Conservation (phyloP, 164 flowering plant genomes). For the Vitis cinerea region DNA sequence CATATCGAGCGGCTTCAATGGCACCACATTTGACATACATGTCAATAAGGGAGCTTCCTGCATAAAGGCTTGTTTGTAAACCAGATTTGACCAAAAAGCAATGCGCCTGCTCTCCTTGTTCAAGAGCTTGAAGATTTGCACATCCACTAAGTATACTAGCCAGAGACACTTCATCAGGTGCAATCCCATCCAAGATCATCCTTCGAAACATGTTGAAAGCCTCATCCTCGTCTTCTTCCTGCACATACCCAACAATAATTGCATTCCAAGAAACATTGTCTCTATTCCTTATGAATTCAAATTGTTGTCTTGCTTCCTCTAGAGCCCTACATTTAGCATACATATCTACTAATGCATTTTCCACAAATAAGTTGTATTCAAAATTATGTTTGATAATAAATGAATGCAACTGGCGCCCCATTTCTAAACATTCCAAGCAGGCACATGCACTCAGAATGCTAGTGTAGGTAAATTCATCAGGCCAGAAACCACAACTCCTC, state of each 20-base stretch:
- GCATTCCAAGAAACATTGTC: conserved; percentile 94
- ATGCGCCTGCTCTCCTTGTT: conserved; percentile 62
- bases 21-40: conserved; percentile 85
- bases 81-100: conserved; percentile 59
- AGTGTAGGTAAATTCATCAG: conserved; percentile 82
- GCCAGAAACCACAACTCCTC: conserved; percentile 41
- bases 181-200: conserved; percentile 51
- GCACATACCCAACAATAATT: conserved; percentile 81
- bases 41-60: conserved; percentile 83
- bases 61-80: conserved; percentile 59
- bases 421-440: conserved; percentile 38
- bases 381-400: conserved; percentile 57
- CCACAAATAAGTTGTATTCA: conserved; percentile 60
- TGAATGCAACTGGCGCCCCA: conserved; percentile 80
- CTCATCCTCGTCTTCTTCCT: conserved; percentile 56
- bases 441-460: conserved; percentile 79
- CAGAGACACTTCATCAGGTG: conserved; percentile 78
- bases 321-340: conserved; percentile 81
- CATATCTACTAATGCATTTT: conserved; percentile 89
- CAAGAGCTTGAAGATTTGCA: conserved; percentile 55
- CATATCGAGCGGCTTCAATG: conserved; percentile 42
- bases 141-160: conserved; percentile 80
- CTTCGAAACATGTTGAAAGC: conserved; percentile 60
- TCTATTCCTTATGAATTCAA: conserved; percentile 50
- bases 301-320: conserved; percentile 59